Percentiles rank a stretch among this genome's conserved stretches.
phyloP scores from a whole-genome alignment of 2,329 filamentous ascomycete genomes.

The Coniosporium tulheliwenetii region DNA sequence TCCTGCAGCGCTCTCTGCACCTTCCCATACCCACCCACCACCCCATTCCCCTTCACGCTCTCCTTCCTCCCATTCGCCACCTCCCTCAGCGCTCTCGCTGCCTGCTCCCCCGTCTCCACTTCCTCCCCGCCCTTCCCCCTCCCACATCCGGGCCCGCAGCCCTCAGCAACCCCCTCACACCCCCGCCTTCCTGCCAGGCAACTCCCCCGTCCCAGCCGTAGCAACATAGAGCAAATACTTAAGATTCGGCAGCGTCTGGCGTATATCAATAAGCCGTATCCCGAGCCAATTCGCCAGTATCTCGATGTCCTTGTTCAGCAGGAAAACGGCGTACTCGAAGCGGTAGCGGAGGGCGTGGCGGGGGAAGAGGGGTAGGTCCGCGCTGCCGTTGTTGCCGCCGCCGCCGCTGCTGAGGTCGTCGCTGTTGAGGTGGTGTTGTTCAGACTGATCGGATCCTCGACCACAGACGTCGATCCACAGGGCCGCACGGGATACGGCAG shows the following conservation, averaged over 20 bases:
- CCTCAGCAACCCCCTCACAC: conserved; percentile 29
- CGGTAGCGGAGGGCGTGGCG: conserved; percentile 60
- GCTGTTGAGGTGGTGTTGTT: conserved; percentile 8
- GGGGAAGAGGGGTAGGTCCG: conserved; percentile 66
- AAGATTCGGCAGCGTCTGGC: conserved; percentile 83
- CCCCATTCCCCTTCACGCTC: conserved; percentile 8
- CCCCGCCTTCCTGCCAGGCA: conserved; percentile 39
- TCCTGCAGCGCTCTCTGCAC: no score
- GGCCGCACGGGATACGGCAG: conserved; percentile 67
- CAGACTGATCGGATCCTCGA: conserved; percentile 54
- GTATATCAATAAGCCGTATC: conserved; percentile 71
- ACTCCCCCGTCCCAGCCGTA: conserved; percentile 56
- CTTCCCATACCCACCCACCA: conserved; percentile 9
- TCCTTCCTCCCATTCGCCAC: conserved; percentile 4
- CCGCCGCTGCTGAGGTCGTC: conserved; percentile 4
- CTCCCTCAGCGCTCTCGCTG: conserved; percentile 3
- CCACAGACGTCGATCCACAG: conserved; percentile 57
- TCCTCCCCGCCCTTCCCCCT: conserved; percentile 1
- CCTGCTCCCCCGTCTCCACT: not conserved
- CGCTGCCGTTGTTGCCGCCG: conserved; percentile 28
- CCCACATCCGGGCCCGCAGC: conserved; percentile 1
- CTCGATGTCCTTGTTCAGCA: conserved; percentile 95
- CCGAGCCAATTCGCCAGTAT: conserved; percentile 46
- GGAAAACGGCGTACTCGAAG: conserved; percentile 90
- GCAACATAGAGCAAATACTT: conserved; percentile 86